phyloP scores from a whole-genome alignment of 768 basidiomycete species.

The Tricholoma bakamatsutake region DNA sequence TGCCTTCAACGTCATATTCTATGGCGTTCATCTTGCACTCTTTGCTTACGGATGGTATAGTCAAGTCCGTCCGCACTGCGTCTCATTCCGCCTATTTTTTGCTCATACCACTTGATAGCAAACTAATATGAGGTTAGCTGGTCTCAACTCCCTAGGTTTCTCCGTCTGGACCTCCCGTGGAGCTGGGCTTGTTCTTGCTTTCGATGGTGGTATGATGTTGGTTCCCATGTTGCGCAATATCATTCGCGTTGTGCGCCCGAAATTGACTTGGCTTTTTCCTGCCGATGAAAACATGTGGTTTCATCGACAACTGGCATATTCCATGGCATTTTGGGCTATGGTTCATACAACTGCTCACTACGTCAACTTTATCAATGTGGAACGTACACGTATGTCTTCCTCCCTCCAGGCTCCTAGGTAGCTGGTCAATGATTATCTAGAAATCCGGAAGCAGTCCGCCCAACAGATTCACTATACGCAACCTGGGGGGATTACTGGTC shows the following conservation, averaged over 20 bases:
- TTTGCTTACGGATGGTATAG: slow-evolving; percentile 88
- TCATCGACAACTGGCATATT: slow-evolving; percentile 92
- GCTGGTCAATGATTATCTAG: slow-evolving; percentile 29
- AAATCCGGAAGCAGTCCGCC: slow-evolving; percentile 75
- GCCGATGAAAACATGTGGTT: slow-evolving; percentile 96
- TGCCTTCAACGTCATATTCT: slow-evolving; percentile 72
- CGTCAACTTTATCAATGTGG: slow-evolving; percentile 90
- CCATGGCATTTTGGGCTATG: slow-evolving; percentile 89
- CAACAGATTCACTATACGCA: slow-evolving; percentile 85
- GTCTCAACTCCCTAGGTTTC: slow-evolving; percentile 72
- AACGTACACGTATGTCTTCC: slow-evolving; percentile 64
- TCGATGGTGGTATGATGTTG: slow-evolving; percentile 81
- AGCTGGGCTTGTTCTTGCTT: slow-evolving; percentile 85
- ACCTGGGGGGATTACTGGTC: slow-evolving; percentile 89
- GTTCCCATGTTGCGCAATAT: slow-evolving; percentile 88
- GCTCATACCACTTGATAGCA: slow-evolving; percentile 29
- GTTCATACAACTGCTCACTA: slow-evolving; percentile 94
- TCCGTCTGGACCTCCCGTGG: slow-evolving; percentile 91
- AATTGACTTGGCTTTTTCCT: slow-evolving; percentile 77
- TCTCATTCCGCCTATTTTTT: background rate
- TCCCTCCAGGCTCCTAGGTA: background rate
- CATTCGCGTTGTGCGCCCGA: slow-evolving; percentile 78
- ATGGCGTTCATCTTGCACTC: slow-evolving; percentile 65
- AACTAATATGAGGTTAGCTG: slow-evolving; percentile 57
- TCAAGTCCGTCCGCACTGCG: slow-evolving; percentile 45